A percentile compares a stretch with the other conserved stretches of the same genome.
Conservation (phyloP, 2,329 filamentous ascomycete genomes). For the Ceratocystis huliohia region DNA sequence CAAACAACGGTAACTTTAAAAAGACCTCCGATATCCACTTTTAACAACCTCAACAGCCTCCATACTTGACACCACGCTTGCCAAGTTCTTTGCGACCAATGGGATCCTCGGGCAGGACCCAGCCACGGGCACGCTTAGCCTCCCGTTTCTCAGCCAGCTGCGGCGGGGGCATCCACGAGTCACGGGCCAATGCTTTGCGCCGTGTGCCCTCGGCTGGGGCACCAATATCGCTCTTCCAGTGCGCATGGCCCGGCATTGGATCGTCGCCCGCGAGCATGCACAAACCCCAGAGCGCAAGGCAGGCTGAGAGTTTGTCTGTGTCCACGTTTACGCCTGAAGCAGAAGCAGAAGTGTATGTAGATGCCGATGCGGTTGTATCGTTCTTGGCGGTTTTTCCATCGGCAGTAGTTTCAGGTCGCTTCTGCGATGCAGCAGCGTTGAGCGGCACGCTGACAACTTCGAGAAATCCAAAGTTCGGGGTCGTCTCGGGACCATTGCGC, state of each 20-base stretch:
- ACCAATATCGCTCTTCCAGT: slow-evolving; percentile 60
- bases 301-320: slow-evolving; percentile 45
- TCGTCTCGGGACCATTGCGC: slow-evolving; percentile 57
- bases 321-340: slow-evolving; percentile 21
- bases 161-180: slow-evolving; percentile 63
- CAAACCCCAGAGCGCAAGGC: slow-evolving; percentile 64
- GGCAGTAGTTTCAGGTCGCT: background rate
- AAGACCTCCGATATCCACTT: background rate
- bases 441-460: slow-evolving; percentile 57
- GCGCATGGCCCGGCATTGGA: slow-evolving; percentile 43
- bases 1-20: background rate
- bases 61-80: slow-evolving; percentile 42
- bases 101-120: slow-evolving; percentile 63
- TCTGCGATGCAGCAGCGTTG: slow-evolving; percentile 26
- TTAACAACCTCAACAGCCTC: slow-evolving; percentile 2
- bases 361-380: slow-evolving; percentile 22
- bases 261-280: slow-evolving; percentile 58
- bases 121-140: slow-evolving; percentile 59
- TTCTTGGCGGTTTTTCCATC: slow-evolving; percentile 25
- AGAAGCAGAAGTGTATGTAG: slow-evolving; percentile 2
- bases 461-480: slow-evolving; percentile 78
- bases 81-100: slow-evolving; percentile 60
- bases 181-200: slow-evolving; percentile 55
- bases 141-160: slow-evolving; percentile 64
- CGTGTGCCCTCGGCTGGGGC: slow-evolving; percentile 61